These are phyloP conservation scores for Cladophialophora bantiana DNA, from an alignment of 2,329 filamentous ascomycete species.

Conservation along the genomic window DNA sequence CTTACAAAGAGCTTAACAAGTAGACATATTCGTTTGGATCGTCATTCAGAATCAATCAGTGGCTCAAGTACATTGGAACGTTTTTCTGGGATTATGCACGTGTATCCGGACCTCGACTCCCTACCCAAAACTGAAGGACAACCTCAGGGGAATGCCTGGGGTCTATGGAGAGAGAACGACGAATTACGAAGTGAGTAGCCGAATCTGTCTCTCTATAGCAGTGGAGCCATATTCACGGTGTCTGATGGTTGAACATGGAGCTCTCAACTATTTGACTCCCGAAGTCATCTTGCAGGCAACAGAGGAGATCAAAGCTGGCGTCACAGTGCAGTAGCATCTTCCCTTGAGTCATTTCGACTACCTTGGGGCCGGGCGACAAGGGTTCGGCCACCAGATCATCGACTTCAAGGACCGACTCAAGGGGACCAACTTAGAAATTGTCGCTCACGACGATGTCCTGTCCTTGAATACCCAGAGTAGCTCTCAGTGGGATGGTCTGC, in stretches of 20 bases:
- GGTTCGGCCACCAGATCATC: slow-evolving; percentile 39
- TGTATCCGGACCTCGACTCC: slow-evolving; percentile 16
- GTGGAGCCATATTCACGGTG: not conserved
- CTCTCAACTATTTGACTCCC: slow-evolving; percentile 61
- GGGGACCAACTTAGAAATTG: not conserved
- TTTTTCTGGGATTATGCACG: slow-evolving; percentile 1
- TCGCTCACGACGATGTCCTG: slow-evolving; percentile 28
- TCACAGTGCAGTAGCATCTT: slow-evolving; percentile 39
- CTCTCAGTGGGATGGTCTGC: slow-evolving; percentile 32
- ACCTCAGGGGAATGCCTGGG: slow-evolving; percentile 64
- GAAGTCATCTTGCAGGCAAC: slow-evolving; percentile 50
- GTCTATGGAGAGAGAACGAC: slow-evolving; percentile 59
- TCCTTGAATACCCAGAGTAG: slow-evolving; percentile 28
- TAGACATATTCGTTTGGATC: slow-evolving; percentile 4
- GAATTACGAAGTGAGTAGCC: slow-evolving; percentile 53
- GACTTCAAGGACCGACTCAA: slow-evolving; percentile 22
- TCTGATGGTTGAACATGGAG: slow-evolving; percentile 1
- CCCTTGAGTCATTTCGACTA: slow-evolving; percentile 46
- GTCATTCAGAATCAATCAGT: not conserved
- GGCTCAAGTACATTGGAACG: not conserved
- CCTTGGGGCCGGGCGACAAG: slow-evolving; percentile 44
- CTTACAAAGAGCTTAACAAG: not conserved
- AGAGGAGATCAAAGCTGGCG: slow-evolving; percentile 51
- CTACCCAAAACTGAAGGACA: slow-evolving; percentile 4
- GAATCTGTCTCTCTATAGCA: not conserved